These are phyloP conservation scores for Lasiosphaeria hispida DNA, from an alignment of 495 filamentous ascomycete species.

Conservation along the genomic window DNA sequence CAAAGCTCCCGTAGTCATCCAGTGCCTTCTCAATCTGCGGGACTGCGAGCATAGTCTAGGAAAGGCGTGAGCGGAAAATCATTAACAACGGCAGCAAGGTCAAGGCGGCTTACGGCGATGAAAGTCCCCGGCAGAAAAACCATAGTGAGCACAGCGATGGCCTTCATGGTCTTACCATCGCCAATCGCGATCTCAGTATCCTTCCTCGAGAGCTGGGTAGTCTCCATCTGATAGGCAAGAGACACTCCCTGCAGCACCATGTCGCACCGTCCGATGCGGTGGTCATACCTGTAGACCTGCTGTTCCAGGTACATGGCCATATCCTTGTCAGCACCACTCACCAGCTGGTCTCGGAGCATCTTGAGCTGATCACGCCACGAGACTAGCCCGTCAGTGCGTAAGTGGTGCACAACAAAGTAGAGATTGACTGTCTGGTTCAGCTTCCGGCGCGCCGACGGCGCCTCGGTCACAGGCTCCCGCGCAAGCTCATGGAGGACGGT, in stretches of 20 bases:
- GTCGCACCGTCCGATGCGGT: background rate
- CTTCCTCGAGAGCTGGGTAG: slow-evolving; percentile 1
- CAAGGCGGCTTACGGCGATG: slow-evolving; percentile 10
- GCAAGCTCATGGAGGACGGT: background rate
- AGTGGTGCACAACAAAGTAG: slow-evolving; percentile 3
- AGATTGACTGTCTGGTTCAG: slow-evolving; percentile 1
- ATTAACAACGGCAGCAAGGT: no score
- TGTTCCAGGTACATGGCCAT: background rate
- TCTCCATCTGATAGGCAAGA: slow-evolving; percentile 11
- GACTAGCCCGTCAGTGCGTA: slow-evolving; percentile 3
- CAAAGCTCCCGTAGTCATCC: background rate
- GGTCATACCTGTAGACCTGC: background rate
- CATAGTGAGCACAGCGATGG: slow-evolving; percentile 5
- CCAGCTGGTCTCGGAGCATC: background rate
- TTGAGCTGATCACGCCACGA: slow-evolving; percentile 9
- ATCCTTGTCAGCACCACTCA: background rate
- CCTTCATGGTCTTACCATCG: slow-evolving; percentile 10
- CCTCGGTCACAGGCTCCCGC: background rate
- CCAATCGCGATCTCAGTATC: slow-evolving; percentile 9
- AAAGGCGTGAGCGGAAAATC: background rate
- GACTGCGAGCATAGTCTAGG: slow-evolving; percentile 6
- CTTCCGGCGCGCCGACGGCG: background rate
- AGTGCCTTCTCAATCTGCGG: slow-evolving; percentile 10
- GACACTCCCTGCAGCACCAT: slow-evolving; percentile 5
- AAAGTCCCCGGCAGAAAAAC: slow-evolving; percentile 7